phyloP scores from a whole-genome alignment of 2,329 filamentous ascomycete species.

The Talaromyces verruculosus region DNA sequence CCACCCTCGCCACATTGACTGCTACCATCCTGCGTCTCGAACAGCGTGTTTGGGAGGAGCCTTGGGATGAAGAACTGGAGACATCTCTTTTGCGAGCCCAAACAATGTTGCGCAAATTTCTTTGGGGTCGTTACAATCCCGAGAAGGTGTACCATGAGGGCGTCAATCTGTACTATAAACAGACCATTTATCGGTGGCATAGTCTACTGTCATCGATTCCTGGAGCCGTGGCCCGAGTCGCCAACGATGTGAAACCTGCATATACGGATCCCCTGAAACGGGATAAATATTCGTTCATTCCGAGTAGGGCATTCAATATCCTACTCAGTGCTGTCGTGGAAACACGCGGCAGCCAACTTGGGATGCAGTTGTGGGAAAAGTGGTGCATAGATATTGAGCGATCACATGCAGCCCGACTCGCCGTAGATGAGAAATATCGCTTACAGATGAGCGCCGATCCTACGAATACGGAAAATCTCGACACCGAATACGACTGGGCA shows the following conservation, averaged over 20 bases:
- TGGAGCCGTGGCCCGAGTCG: constrained; percentile 33
- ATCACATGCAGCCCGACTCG: constrained; percentile 27
- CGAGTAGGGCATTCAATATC: constrained; percentile 50
- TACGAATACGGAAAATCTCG: constrained; percentile 22
- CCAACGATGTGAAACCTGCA: constrained; percentile 25
- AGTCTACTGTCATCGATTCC: constrained; percentile 35
- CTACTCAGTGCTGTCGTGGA: constrained; percentile 57
- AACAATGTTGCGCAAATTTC: constrained; percentile 35
- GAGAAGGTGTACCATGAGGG: constrained; percentile 16
- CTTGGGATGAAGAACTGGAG: constrained; percentile 22
- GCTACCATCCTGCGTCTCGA: constrained; percentile 45
- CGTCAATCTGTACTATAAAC: constrained; percentile 30
- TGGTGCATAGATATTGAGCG: constrained; percentile 46
- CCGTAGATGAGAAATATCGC: constrained; percentile 15
- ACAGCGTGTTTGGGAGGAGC: constrained; percentile 25
- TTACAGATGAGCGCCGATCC: constrained; percentile 17
- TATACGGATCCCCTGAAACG: constrained; percentile 23
- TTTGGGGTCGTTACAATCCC: constrained; percentile 38
- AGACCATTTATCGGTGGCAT: constrained; percentile 32
- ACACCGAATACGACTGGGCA: constrained; percentile 30
- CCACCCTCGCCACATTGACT: constrained; percentile 37
- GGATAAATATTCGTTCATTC: constrained; percentile 31
- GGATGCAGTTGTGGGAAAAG: constrained; percentile 48
- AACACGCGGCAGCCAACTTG: constrained; percentile 49
- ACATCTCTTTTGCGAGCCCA: constrained; percentile 31